Evolutionary conservation across 805 yeast species (phyloP).

Genomic region (Clavispora santaluciae): DNA sequence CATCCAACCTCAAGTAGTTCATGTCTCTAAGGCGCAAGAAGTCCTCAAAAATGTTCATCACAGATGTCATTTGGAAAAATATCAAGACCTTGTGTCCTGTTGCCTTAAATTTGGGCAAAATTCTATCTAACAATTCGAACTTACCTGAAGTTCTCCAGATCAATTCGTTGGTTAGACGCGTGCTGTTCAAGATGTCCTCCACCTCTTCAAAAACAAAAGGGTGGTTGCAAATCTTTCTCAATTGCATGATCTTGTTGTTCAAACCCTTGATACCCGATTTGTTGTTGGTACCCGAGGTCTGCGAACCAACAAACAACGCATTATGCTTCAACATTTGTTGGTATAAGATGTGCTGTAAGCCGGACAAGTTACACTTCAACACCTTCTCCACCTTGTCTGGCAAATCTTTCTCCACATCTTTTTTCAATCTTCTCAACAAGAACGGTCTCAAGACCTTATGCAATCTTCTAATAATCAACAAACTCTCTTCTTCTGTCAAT

Average conservation of each 20-base stretch:
- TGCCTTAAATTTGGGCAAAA: slow-evolving; percentile 69
- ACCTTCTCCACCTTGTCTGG: slow-evolving; percentile 84
- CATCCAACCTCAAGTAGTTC: slow-evolving; percentile 75
- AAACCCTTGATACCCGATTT: slow-evolving; percentile 70
- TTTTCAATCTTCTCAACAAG: slow-evolving; percentile 75
- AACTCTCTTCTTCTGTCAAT: slow-evolving; percentile 79
- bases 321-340: slow-evolving; percentile 75
- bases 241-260: slow-evolving; percentile 80
- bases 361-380: slow-evolving; percentile 71
- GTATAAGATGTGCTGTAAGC: slow-evolving; percentile 64
- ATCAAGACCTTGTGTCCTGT: slow-evolving; percentile 75
- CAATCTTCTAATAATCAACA: slow-evolving; percentile 76
- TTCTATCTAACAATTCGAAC: slow-evolving; percentile 70
- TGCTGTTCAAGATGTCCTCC: slow-evolving; percentile 63
- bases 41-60: slow-evolving; percentile 88
- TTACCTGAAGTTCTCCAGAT: slow-evolving; percentile 79
- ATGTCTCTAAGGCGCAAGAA: slow-evolving; percentile 60
- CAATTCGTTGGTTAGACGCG: slow-evolving; percentile 55
- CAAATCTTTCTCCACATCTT: slow-evolving; percentile 80
- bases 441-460: slow-evolving; percentile 85
- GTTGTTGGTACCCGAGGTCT: slow-evolving; percentile 44
- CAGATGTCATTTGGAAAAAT: slow-evolving; percentile 86
- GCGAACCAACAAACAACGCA: slow-evolving; percentile 61
- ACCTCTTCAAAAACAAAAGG: slow-evolving; percentile 85
- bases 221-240: slow-evolving; percentile 81